Percentiles rank a stretch among this genome's conserved stretches.
These are phyloP conservation scores for Guyanaporus albipodus DNA, from an alignment of 768 basidiomycete genomes.

Conservation along the genomic window DNA sequence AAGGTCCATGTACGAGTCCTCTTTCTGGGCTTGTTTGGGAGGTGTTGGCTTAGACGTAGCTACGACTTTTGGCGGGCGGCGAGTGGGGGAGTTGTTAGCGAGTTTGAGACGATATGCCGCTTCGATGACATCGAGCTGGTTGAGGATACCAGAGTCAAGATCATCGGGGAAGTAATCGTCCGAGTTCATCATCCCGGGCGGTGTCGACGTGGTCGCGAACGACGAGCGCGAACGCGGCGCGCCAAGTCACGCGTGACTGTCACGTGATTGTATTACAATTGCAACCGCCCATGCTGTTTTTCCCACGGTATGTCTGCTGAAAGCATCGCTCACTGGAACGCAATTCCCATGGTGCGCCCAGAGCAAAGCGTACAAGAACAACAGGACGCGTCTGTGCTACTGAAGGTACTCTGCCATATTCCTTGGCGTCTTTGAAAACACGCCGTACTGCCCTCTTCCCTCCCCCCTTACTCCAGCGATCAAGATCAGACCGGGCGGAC, in stretches of 20 bases:
- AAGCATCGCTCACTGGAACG: conserved; percentile 69
- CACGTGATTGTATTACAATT: too few relatives aligned
- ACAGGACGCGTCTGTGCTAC: conserved; percentile 27
- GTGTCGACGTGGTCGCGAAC: conserved; percentile 2
- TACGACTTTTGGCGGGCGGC: conserved; percentile 3
- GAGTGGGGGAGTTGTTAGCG: conserved; percentile 3
- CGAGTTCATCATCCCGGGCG: conserved; percentile 55
- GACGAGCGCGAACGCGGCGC: not conserved
- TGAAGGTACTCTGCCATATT: conserved; percentile 68
- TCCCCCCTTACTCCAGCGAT: conserved; percentile 56
- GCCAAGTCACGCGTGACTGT: not conserved
- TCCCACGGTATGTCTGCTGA: conserved; percentile 53
- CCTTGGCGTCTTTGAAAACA: conserved; percentile 39
- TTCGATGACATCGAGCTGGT: conserved; percentile 69
- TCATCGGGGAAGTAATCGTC: conserved; percentile 74
- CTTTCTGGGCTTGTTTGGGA: conserved; percentile 26
- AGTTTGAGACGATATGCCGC: conserved; percentile 41
- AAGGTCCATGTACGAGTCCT: conserved; percentile 49
- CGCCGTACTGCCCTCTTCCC: conserved; percentile 54
- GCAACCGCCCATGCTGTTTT: not conserved
- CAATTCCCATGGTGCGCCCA: conserved; percentile 48
- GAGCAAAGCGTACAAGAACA: conserved; percentile 26
- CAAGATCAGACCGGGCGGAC: conserved; percentile 38
- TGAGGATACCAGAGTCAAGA: conserved; percentile 53
- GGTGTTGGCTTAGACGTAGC: conserved; percentile 12